Conservation (phyloP, 1,284 basidiomycete species). For the Ceraceosorus guamensis region DNA sequence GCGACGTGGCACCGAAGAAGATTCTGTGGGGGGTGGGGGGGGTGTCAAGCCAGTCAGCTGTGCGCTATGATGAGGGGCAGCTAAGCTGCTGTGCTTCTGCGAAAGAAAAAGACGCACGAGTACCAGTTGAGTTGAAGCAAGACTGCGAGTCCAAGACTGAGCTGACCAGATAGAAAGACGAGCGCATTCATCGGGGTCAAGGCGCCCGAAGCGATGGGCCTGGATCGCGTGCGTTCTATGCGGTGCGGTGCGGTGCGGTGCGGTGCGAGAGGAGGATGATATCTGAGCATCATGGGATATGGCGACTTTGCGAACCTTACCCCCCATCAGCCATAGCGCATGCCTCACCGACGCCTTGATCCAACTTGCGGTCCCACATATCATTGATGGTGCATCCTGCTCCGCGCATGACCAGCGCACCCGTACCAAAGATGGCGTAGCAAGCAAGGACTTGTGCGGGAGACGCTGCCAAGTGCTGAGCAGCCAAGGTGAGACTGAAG, state of each 20-base stretch:
- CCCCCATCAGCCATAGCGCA: not conserved
- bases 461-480: slow-evolving; percentile 28
- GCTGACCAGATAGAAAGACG: slow-evolving; percentile 73
- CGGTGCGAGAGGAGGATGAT: not conserved
- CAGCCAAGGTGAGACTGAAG: slow-evolving; percentile 44
- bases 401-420: slow-evolving; percentile 90
- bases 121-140: slow-evolving; percentile 89
- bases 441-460: slow-evolving; percentile 31
- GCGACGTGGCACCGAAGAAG: slow-evolving; percentile 77
- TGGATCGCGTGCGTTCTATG: slow-evolving; percentile 59
- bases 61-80: not conserved
- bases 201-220: slow-evolving; percentile 74
- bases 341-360: slow-evolving; percentile 76
- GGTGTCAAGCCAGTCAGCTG: not conserved
- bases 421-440: slow-evolving; percentile 73
- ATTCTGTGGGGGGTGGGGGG: slow-evolving; percentile 57
- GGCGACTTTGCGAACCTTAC: not conserved
- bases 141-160: slow-evolving; percentile 77
- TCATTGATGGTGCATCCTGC: slow-evolving; percentile 99
- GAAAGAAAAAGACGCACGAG: slow-evolving; percentile 56
- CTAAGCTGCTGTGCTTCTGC: not conserved
- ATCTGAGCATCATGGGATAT: not conserved
- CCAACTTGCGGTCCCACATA: slow-evolving; percentile 90
- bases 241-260: not conserved
- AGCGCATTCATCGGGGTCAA: slow-evolving; percentile 70